Evolutionary conservation across 164 flowering plant species (phyloP).

Genomic region (Vitis vinifera): DNA sequence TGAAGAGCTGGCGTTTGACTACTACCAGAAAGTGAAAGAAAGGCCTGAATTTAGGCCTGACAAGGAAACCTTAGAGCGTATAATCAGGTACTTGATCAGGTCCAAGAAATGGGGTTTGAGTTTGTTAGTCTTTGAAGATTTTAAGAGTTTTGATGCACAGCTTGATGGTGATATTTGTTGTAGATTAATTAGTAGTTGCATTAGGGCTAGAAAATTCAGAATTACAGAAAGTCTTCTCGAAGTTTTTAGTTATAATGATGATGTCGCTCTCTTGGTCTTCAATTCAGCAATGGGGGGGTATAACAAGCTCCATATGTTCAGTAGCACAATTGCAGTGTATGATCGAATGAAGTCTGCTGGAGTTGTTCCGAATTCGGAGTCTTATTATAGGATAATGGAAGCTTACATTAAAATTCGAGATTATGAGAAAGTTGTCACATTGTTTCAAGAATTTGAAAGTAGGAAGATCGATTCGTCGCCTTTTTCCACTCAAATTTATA

Average conservation of each 20-base stretch:
- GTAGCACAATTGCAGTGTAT: conserved; percentile 43
- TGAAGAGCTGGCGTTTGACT: conserved; percentile 39
- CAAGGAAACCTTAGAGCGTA: conserved; percentile 33
- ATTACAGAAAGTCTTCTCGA: conserved; percentile 41
- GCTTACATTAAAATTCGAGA: conserved; percentile 50
- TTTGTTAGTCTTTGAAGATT: conserved; percentile 40
- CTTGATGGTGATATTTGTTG: conserved; percentile 54
- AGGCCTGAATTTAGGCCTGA: conserved; percentile 48
- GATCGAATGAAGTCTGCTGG: conserved; percentile 41
- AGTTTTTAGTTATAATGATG: conserved; percentile 28
- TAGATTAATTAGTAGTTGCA: conserved; percentile 49
- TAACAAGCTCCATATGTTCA: conserved; percentile 76
- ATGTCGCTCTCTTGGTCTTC: conserved; percentile 39
- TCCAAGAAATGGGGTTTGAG: conserved; percentile 58
- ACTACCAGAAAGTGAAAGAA: conserved; percentile 54
- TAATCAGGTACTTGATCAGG: conserved; percentile 53
- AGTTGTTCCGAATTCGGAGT: conserved; percentile 34
- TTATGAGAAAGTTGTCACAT: conserved; percentile 34
- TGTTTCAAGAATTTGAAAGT: conserved; percentile 51
- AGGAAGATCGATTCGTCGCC: conserved; percentile 10
- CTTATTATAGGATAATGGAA: conserved; percentile 60
- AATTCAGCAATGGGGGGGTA: conserved; percentile 67
- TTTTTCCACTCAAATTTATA: conserved; percentile 30
- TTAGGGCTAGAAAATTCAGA: conserved; percentile 62
- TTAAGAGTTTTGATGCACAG: conserved; percentile 34